Evolutionary conservation across 768 basidiomycete genomes (phyloP), one percentile per base, ranked within the genome.

Genomic region (Floccularia luteovirens): DNA sequence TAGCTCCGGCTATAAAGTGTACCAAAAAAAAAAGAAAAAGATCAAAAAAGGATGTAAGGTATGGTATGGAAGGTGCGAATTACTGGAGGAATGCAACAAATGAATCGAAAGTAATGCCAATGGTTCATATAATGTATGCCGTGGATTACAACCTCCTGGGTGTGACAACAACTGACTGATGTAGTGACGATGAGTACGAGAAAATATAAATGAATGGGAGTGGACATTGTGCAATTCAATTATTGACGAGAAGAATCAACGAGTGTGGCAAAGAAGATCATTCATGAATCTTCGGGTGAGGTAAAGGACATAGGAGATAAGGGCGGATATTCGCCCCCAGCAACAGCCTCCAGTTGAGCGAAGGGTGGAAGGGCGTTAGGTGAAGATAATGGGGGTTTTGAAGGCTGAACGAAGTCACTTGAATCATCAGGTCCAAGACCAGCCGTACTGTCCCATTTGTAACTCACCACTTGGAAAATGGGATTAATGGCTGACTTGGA

Each of bases 391-490:
- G 52, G 48, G 10, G 66, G 64, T 46, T 61, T 59, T 56, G 77
- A 75, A 43, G 77, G 72, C 78, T 82, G 58, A 45, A 51, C 44
- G 43, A 51, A 45, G 42, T 52, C 49, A 54, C 46, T 51, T 54
- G 48, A 46, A 45, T 56, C 45, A 56, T 64, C 54, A 65, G 59
- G 57, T 40, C 52, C 52, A 21, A 61, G 49, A 54, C 55, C 58
- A 56, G 59, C 53, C 50, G 48, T 42, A 64, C 54, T 50, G 56
- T 62, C 61, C 59, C 56, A 63, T 54, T 60, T 54, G 46, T 64
- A 61, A 77, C 88, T 69, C 64, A 90, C 88, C 68, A 90, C 87
- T 75, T 86, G 82, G 70, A 90, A 90, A 57, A 90, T 89, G 21
- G 88, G 85, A 59, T 90, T 88, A 54, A 89, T 85, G 24, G 70